Evolutionary conservation across 257 asterid species (phyloP).

Genomic region (Penstemon davidsonii): DNA sequence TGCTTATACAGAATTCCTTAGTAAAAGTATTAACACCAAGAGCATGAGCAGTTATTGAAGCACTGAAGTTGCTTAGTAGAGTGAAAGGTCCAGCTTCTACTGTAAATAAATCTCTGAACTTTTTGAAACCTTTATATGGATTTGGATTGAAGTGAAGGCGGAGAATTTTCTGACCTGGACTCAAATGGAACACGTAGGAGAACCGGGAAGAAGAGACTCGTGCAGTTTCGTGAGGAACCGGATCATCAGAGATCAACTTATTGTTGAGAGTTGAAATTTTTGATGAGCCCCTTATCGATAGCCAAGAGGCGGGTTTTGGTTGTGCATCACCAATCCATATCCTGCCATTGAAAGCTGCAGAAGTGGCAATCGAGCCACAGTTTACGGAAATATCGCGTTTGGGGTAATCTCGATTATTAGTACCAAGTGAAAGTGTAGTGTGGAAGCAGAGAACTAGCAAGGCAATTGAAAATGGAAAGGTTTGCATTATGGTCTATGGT

Average conservation of each 20-base stretch:
- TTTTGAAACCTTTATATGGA: conserved; percentile 13
- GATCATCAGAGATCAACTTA: conserved; percentile 18
- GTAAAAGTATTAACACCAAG: conserved; percentile 16
- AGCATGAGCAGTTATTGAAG: conserved; percentile 20
- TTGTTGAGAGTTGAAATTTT: conserved; percentile 30
- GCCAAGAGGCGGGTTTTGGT: conserved; percentile 10
- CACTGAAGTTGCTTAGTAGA: conserved; percentile 19
- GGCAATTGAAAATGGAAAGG: conserved; percentile 1
- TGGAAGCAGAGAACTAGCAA: conserved; percentile 11
- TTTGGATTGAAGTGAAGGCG: conserved; percentile 19
- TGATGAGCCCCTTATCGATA: conserved; percentile 43
- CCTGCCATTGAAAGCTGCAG: conserved; percentile 38
- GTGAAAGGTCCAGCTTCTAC: conserved; percentile 12
- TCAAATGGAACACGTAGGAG: conserved; percentile 25
- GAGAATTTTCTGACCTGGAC: conserved; percentile 29
- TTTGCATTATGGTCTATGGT: neutral
- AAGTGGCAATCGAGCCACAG: conserved; percentile 36
- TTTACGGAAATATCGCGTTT: conserved; percentile 34
- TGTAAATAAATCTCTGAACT: neutral
- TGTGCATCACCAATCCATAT: conserved; percentile 49
- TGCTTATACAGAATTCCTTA: conserved; percentile 27
- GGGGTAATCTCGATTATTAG: neutral
- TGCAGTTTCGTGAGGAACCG: conserved; percentile 29
- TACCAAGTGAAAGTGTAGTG: conserved; percentile 6
- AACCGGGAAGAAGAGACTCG: conserved; percentile 29